Percentiles rank a stretch among this genome's conserved stretches.
These are phyloP conservation scores for Eutypa lata DNA, from an alignment of 2,329 filamentous ascomycete genomes.

Conservation along the genomic window DNA sequence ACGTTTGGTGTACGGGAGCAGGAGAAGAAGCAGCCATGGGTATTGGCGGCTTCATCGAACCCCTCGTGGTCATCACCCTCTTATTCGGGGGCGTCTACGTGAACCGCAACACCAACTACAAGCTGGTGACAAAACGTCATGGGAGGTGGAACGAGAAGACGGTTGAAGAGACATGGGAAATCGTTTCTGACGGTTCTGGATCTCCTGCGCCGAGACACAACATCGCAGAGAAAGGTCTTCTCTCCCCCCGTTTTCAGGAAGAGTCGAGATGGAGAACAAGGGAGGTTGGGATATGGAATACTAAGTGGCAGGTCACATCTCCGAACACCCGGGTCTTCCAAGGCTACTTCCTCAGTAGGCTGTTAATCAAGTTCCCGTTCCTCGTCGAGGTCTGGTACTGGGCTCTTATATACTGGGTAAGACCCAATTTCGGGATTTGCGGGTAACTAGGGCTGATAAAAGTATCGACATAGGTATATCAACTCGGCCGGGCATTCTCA, in stretches of 20 bases:
- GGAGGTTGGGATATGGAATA: constrained; percentile 35
- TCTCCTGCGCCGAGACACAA: constrained; percentile 32
- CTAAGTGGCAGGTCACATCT: constrained; percentile 47
- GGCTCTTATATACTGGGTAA: constrained; percentile 74
- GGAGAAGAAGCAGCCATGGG: constrained; percentile 27
- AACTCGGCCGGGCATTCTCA: constrained; percentile 69
- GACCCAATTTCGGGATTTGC: constrained; percentile 13
- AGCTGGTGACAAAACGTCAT: constrained; percentile 4
- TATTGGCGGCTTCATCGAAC: constrained; percentile 39
- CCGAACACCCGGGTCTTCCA: constrained; percentile 62
- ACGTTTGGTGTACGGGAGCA: too few species aligned
- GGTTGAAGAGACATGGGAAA: background rate
- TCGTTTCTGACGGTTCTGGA: background rate
- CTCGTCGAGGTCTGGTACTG: constrained; percentile 75
- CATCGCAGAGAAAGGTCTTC: constrained; percentile 44
- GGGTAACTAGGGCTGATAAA: background rate
- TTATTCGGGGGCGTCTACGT: constrained; percentile 43
- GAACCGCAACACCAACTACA: constrained; percentile 39
- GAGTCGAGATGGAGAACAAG: constrained; percentile 25
- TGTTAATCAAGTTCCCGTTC: constrained; percentile 68
- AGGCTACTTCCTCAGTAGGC: constrained; percentile 57
- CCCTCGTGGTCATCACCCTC: constrained; percentile 39
- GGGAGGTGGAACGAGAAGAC: constrained; percentile 4
- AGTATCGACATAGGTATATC: constrained; percentile 58
- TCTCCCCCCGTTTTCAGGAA: background rate